Percentiles rank a stretch among this genome's conserved stretches.
Evolutionary conservation across 2,329 filamentous ascomycete genomes (phyloP).

Genomic region (Periconia digitata): DNA sequence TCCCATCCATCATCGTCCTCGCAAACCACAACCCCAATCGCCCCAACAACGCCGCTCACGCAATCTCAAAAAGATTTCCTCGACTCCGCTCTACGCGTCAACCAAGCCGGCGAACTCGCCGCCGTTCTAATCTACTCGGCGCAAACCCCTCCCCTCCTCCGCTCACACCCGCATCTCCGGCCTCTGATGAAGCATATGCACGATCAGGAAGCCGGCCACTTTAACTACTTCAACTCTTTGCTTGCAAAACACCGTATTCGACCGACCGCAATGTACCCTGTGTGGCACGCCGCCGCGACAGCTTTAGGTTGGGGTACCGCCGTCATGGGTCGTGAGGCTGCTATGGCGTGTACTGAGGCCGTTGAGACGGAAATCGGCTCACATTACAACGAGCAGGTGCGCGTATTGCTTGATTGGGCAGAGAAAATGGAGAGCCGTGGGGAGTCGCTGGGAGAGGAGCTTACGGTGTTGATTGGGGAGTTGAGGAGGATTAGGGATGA

Average conservation of each 20-base stretch:
- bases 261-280: slow-evolving; percentile 86
- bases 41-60: slow-evolving; percentile 29
- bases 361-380: slow-evolving; percentile 97
- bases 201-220: slow-evolving; percentile 89
- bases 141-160: slow-evolving; percentile 79
- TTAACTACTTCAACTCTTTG: slow-evolving; percentile 80
- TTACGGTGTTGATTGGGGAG: slow-evolving; percentile 70
- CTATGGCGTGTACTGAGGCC: slow-evolving; percentile 98
- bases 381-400: slow-evolving; percentile 93
- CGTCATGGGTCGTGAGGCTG: slow-evolving; percentile 84
- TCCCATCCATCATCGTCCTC: slow-evolving; percentile 6
- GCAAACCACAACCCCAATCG: slow-evolving; percentile 8
- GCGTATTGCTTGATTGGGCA: slow-evolving; percentile 78
- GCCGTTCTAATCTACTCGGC: slow-evolving; percentile 91
- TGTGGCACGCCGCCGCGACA: slow-evolving; percentile 81
- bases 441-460: slow-evolving; percentile 77
- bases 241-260: slow-evolving; percentile 85
- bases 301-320: slow-evolving; percentile 88
- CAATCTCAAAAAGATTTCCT: slow-evolving; percentile 39
- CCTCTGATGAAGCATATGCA: slow-evolving; percentile 98
- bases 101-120: slow-evolving; percentile 96
- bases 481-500: slow-evolving; percentile 88
- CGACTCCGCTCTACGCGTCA: slow-evolving; percentile 71
- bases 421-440: slow-evolving; percentile 73
- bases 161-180: slow-evolving; percentile 81